Percentiles rank a stretch among this genome's conserved stretches.
Conservation (phyloP, 202 grass and related monocot genomes). For the Setaria italica region DNA sequence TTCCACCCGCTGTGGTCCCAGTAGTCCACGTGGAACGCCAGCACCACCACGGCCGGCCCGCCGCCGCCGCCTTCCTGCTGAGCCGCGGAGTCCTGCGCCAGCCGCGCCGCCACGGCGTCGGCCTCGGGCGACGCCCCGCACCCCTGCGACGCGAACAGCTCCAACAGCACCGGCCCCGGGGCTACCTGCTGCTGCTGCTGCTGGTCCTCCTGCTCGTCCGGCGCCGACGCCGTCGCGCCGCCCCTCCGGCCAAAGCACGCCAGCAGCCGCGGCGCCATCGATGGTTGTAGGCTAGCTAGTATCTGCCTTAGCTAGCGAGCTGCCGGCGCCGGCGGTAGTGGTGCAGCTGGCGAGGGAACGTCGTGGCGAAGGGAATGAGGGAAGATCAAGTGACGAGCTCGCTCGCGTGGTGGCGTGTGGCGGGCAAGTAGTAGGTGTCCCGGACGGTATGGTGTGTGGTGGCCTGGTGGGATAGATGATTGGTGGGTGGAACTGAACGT, state of each 20-base stretch:
- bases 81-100: conserved; percentile 53
- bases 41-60: conserved; percentile 55
- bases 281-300: too few species aligned
- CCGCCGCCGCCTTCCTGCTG: background rate
- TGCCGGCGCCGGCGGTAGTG: background rate
- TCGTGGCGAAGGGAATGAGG: conserved; percentile 21
- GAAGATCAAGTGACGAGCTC: background rate
- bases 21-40: conserved; percentile 95
- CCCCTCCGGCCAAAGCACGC: conserved; percentile 56
- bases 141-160: conserved; percentile 92
- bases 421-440: background rate
- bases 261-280: conserved; percentile 64
- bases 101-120: conserved; percentile 64
- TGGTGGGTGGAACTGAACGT: conserved; percentile 46
- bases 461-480: background rate
- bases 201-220: background rate
- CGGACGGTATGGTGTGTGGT: background rate
- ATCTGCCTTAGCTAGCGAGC: too few species aligned
- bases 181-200: background rate
- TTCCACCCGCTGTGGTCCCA: conserved; percentile 92
- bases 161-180: conserved; percentile 76
- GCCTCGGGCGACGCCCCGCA: conserved; percentile 81
- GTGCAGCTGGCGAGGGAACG: background rate
- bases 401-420: background rate
- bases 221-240: conserved; percentile 47